A percentile compares a stretch with the other conserved stretches of the same genome.
Conservation (phyloP, 2,329 filamentous ascomycete species). For the Leptodontidium sp. region DNA sequence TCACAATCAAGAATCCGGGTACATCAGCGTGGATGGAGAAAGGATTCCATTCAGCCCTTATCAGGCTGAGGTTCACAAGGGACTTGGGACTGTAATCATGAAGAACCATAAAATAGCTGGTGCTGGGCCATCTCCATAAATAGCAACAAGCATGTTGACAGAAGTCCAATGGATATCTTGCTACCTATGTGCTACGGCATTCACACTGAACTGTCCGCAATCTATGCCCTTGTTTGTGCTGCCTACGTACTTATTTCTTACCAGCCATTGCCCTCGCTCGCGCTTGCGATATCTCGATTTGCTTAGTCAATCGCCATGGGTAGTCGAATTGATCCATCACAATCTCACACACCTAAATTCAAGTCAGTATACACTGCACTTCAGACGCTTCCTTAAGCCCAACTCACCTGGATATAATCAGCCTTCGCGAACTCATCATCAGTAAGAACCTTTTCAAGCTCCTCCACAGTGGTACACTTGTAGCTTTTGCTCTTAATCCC, state of each 20-base stretch:
- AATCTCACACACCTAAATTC: slow-evolving; percentile 32
- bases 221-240: background rate
- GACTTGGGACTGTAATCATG: no score
- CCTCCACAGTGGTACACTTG: slow-evolving; percentile 54
- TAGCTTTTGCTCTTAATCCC: slow-evolving; percentile 44
- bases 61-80: no score
- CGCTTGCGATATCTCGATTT: slow-evolving; percentile 20
- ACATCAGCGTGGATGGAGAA: no score
- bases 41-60: no score
- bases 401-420: slow-evolving; percentile 34
- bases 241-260: background rate
- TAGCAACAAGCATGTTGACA: no score
- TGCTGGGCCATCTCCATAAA: no score
- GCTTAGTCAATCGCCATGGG: slow-evolving; percentile 29
- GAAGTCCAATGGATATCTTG: no score
- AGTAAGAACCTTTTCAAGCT: slow-evolving; percentile 52
- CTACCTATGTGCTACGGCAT: no score
- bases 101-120: no score
- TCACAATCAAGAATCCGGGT: no score
- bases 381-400: background rate
- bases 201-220: no score
- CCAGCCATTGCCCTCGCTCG: slow-evolving; percentile 15
- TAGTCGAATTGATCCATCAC: slow-evolving; percentile 31
- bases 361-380: background rate
- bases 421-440: slow-evolving; percentile 46